These are phyloP conservation scores for Erucastrum elatum DNA, from an alignment of 345 rosid species.

Conservation along the genomic window DNA sequence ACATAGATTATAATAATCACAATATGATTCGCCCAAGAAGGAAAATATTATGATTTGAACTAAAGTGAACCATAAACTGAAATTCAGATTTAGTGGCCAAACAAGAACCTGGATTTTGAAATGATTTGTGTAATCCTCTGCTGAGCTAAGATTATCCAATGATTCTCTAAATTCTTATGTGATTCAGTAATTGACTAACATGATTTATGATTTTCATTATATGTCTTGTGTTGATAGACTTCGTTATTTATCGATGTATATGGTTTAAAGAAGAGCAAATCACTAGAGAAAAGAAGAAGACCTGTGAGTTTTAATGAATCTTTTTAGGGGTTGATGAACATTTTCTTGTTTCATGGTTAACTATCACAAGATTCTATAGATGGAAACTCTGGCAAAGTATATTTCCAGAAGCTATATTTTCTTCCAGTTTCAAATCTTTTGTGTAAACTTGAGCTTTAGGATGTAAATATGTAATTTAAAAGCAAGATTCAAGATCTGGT, in stretches of 20 bases:
- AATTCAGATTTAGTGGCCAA: not conserved
- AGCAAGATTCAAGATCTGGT: constrained; percentile 34
- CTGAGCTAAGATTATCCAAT: not conserved
- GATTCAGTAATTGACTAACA: not conserved
- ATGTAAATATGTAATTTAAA: constrained; percentile 1
- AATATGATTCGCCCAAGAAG: not conserved
- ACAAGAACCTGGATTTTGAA: not conserved
- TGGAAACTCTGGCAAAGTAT: constrained; percentile 11
- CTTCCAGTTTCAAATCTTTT: constrained; percentile 13
- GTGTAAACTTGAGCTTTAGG: constrained; percentile 35
- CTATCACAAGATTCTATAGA: constrained; percentile 16
- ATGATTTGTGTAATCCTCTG: not conserved
- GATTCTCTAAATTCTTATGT: not conserved
- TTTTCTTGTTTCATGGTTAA: constrained; percentile 19
- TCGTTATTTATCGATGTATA: not conserved
- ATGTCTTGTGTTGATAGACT: too few relatives aligned
- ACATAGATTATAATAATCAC: not conserved
- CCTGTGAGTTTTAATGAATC: not conserved
- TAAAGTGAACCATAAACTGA: not conserved
- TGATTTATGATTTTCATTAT: not conserved
- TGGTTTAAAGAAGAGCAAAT: too few relatives aligned
- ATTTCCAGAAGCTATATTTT: not conserved
- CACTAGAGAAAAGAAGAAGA: too few relatives aligned
- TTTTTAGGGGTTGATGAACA: constrained; percentile 27
- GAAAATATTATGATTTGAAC: not conserved